Percentiles rank a stretch among this genome's conserved stretches.
These are phyloP conservation scores for Pleodorina starrii DNA, from an alignment of 139 green algal species.

Conservation along the genomic window DNA sequence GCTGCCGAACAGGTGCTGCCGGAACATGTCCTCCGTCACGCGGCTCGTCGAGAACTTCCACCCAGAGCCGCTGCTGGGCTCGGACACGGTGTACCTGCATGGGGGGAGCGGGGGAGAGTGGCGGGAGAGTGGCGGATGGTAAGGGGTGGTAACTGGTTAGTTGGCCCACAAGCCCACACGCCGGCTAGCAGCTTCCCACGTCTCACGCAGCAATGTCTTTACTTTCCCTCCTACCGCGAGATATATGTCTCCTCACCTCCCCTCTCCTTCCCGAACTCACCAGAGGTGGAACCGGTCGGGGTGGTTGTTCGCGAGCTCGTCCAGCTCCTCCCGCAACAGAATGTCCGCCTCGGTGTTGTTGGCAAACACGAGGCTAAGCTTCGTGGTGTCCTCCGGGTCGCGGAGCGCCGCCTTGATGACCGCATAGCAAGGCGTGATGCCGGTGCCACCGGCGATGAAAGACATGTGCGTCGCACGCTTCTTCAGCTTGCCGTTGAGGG, in stretches of 20 bases:
- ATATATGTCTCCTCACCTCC: no score
- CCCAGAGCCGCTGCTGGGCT: conserved; percentile 53
- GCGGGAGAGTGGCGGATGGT: no score
- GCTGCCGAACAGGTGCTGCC: conserved; percentile 75
- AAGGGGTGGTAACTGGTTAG: no score
- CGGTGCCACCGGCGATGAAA: conserved; percentile 96
- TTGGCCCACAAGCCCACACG: no score
- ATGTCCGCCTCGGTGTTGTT: conserved; percentile 97
- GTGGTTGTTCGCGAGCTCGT: conserved; percentile 78
- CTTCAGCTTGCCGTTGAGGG: conserved; percentile 70
- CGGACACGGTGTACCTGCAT: not conserved
- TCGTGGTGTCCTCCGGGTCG: conserved; percentile 87
- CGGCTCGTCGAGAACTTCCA: conserved; percentile 86
- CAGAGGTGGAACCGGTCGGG: conserved; percentile 73
- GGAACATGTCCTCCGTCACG: conserved; percentile 88
- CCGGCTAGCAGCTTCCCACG: no score
- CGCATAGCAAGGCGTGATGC: conserved; percentile 76
- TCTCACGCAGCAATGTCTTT: no score
- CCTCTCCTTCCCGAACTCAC: conserved; percentile 23
- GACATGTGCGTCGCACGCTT: conserved; percentile 71
- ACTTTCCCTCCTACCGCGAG: no score
- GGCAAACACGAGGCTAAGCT: conserved; percentile 93
- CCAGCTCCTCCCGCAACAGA: conserved; percentile 92
- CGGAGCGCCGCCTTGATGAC: conserved; percentile 86
- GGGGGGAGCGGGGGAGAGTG: not conserved